Evolutionary conservation across 192 early-diverging fungal species (phyloP).

Genomic region (Backusella tarrabulga): DNA sequence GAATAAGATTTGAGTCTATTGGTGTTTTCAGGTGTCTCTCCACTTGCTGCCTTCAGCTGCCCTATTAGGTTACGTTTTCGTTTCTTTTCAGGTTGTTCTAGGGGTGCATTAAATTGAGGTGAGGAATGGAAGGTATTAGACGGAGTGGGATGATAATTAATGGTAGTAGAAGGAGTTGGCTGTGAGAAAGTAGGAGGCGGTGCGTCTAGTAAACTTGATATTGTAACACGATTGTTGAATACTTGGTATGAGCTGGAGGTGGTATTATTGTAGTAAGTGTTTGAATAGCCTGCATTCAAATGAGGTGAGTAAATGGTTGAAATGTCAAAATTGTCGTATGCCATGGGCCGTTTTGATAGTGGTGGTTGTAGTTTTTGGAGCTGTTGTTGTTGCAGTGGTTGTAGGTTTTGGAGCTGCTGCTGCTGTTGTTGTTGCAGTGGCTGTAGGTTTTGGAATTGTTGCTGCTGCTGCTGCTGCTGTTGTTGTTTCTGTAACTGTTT

Average conservation of each 20-base stretch:
- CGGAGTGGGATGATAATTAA: not conserved
- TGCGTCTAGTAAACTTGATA: not conserved
- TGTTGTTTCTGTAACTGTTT: not conserved
- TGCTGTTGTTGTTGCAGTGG: not conserved
- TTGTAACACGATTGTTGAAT: not conserved
- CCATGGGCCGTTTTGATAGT: not conserved
- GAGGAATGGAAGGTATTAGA: not conserved
- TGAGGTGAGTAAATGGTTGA: not conserved
- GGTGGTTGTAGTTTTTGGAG: not conserved
- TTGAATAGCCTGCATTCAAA: not conserved
- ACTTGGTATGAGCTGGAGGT: not conserved
- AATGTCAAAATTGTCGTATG: not conserved
- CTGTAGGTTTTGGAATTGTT: not conserved
- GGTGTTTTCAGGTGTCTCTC: not conserved
- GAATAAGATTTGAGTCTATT: not conserved
- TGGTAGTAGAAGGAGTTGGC: not conserved
- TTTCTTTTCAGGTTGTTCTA: not conserved
- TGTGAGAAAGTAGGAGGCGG: not conserved
- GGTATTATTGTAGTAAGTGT: not conserved
- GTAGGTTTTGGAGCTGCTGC: not conserved
- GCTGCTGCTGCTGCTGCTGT: not conserved
- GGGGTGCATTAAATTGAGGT: not conserved
- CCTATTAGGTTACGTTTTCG: not conserved
- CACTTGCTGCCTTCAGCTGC: not conserved
- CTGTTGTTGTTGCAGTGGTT: not conserved